These are phyloP conservation scores for Amaranthus palmeri DNA, from an alignment of 148 eudicot genomes.

Conservation along the genomic window DNA sequence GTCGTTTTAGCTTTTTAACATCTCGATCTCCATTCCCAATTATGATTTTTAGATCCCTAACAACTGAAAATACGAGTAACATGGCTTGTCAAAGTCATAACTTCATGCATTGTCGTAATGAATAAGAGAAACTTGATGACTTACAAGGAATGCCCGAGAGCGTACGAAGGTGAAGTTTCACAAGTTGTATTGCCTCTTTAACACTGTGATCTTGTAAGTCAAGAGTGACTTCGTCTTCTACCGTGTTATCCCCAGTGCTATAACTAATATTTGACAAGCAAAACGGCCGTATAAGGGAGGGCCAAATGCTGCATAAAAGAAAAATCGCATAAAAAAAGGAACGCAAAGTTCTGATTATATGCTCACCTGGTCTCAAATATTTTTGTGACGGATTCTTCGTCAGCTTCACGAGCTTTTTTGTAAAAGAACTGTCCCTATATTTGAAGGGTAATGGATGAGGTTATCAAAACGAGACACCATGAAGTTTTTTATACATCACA, in stretches of 20 bases:
- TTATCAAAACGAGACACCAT: neutral
- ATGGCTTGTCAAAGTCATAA: conserved; percentile 5
- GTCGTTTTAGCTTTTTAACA: conserved; percentile 33
- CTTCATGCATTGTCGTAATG: neutral
- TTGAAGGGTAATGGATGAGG: neutral
- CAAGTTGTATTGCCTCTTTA: conserved; percentile 40
- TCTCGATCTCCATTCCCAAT: conserved; percentile 27
- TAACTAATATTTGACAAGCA: neutral
- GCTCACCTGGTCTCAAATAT: conserved; percentile 35
- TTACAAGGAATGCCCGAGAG: conserved; percentile 45
- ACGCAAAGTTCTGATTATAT: neutral
- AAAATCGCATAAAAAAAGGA: neutral
- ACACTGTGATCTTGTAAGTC: conserved; percentile 36
- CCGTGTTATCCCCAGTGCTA: conserved; percentile 19
- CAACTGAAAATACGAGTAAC: conserved; percentile 26
- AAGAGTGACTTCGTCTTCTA: conserved; percentile 29
- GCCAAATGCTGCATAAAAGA: neutral
- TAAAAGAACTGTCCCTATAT: conserved; percentile 37
- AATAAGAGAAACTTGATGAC: conserved; percentile 13
- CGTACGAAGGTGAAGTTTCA: conserved; percentile 43
- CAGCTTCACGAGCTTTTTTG: conserved; percentile 47
- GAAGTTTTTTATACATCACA: neutral
- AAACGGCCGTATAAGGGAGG: neutral
- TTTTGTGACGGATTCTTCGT: conserved; percentile 40
- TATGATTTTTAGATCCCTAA: conserved; percentile 32